Conservation (phyloP, 1,139 yeast genomes). For the Saccharomyces hybrid region DNA sequence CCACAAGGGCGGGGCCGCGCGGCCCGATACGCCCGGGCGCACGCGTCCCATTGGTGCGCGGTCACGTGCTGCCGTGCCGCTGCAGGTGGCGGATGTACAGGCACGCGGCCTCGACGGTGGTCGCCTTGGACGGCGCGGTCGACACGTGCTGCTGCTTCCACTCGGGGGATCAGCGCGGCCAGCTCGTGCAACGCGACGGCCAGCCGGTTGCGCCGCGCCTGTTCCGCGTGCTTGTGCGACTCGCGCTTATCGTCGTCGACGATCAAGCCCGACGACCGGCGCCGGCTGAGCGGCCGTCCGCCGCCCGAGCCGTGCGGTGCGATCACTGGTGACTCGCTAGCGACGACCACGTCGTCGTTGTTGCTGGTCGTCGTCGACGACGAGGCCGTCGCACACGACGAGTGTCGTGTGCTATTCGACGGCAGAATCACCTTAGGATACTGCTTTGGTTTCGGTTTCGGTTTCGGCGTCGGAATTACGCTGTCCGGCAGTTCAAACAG, state of each 20-base stretch:
- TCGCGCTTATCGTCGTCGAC: slow-evolving; percentile 45
- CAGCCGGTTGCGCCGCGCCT: slow-evolving; percentile 89
- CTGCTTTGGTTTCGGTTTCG: slow-evolving; percentile 14
- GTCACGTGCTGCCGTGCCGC: slow-evolving; percentile 7
- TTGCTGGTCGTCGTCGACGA: slow-evolving; percentile 1
- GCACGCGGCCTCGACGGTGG: slow-evolving; percentile 86
- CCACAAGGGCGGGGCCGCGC: background rate
- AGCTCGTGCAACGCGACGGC: slow-evolving; percentile 76
- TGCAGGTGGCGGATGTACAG: slow-evolving; percentile 50
- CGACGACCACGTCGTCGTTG: slow-evolving; percentile 5
- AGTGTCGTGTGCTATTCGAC: slow-evolving; percentile 13
- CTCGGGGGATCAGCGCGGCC: slow-evolving; percentile 53
- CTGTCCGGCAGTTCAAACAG: background rate
- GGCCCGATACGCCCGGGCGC: background rate
- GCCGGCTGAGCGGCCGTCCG: background rate
- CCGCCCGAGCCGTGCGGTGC: slow-evolving; percentile 15
- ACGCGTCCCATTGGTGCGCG: background rate
- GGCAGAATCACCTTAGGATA: slow-evolving; percentile 28
- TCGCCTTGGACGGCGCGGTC: slow-evolving; percentile 73
- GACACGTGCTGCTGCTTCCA: slow-evolving; percentile 45
- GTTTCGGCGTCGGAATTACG: slow-evolving; percentile 8
- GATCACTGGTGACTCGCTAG: slow-evolving; percentile 29
- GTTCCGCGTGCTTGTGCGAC: slow-evolving; percentile 89
- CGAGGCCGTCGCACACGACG: background rate
- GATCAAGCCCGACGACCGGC: background rate